Evolutionary conservation across 73 alveolate species (phyloP).

Genomic region (Breviolum minutum): DNA sequence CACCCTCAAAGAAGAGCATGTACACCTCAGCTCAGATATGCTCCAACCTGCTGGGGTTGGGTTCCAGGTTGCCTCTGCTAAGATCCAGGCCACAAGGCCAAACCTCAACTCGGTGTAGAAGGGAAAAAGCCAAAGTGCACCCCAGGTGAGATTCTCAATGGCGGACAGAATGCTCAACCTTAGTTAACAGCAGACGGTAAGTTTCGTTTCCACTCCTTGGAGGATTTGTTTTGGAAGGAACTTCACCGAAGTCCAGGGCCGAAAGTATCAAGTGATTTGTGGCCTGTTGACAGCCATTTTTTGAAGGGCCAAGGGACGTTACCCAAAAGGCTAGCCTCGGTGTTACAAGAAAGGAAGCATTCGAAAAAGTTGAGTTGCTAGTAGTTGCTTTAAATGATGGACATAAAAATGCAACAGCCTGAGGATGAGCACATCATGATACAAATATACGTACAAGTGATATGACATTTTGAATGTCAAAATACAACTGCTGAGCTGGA

Average conservation of each 20-base stretch:
- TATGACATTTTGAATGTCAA: background rate
- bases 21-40: conserved; percentile 1
- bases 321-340: conserved; percentile 69
- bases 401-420: background rate
- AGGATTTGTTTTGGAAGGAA: background rate
- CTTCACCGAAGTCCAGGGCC: too few relatives aligned
- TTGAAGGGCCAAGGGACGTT: conserved; percentile 17
- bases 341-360: background rate
- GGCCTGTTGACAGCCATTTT: background rate
- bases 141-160: conserved; percentile 28
- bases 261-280: too few relatives aligned
- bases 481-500: too few relatives aligned
- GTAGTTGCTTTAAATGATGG: background rate
- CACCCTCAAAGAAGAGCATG: conserved; percentile 87
- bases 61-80: background rate
- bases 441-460: background rate
- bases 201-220: background rate
- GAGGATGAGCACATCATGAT: background rate
- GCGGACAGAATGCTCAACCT: conserved; percentile 58
- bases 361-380: background rate
- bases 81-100: conserved; percentile 23
- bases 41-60: background rate
- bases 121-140: conserved; percentile 42
- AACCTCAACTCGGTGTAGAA: conserved; percentile 74
- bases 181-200: background rate